Conservation (phyloP, 768 basidiomycete species). For the Chlorophyllum brunneum region DNA sequence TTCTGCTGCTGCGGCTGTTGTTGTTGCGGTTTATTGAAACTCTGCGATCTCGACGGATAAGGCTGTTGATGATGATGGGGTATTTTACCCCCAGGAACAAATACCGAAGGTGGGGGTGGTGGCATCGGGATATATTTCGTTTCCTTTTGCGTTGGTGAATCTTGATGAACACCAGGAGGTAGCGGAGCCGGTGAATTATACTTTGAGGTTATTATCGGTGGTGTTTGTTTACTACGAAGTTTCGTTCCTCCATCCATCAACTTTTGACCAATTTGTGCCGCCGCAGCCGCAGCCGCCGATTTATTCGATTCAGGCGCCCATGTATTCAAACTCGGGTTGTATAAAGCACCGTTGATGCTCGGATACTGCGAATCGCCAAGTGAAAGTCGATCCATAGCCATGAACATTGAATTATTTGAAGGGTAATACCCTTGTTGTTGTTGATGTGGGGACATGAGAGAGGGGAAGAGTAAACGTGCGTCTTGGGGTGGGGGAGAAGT, state of each 20-base stretch:
- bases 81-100: neutral
- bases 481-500: conserved; percentile 64
- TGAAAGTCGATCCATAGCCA: conserved; percentile 28
- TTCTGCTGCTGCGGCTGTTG: neutral
- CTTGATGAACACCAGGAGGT: neutral
- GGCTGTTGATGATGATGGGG: conserved; percentile 15
- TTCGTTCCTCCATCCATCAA: conserved; percentile 1
- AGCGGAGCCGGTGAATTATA: conserved; percentile 5
- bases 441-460: conserved; percentile 79
- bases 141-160: neutral
- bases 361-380: neutral
- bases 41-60: neutral
- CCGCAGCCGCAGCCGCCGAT: conserved; percentile 26
- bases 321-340: neutral
- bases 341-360: neutral
- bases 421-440: conserved; percentile 74
- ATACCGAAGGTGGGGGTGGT: conserved; percentile 11
- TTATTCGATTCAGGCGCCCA: conserved; percentile 6
- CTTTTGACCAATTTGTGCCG: conserved; percentile 22
- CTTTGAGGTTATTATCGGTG: neutral
- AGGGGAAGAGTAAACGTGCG: conserved; percentile 53
- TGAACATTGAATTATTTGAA: conserved; percentile 74
- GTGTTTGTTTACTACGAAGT: neutral
- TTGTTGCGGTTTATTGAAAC: too few species aligned
- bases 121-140: conserved; percentile 9